Evolutionary conservation across 129 eudicot species (phyloP), one percentile per base, ranked within the genome.

Genomic region (Apium graveolens): DNA sequence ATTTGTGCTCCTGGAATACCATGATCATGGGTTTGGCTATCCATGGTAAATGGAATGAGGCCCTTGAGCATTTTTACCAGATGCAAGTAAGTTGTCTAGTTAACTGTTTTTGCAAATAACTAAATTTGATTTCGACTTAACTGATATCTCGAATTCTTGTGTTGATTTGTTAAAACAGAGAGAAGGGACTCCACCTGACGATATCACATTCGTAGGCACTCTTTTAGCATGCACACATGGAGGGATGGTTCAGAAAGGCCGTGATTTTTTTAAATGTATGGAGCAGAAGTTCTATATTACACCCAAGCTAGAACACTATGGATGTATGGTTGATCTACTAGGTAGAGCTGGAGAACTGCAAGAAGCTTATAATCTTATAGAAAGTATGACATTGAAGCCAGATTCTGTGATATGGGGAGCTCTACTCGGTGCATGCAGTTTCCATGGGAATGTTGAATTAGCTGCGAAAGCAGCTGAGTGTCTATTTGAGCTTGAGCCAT

Each of bases 1-100:
- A 90, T 76, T 76, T 90, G 73, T 92, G 96, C 78, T 88, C 96
- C 66, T 90, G 93, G 96, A 92, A 92, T 78, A 85, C 91, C 16
- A 84, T 92, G 91, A 86, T 92, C 84, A 86, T 90, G 91, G 96
- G 97, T 45, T 86, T 92, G 43, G 93, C 96, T 74, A 77, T 83
- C 60, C 97, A 92, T 83, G 96, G 96, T 49, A 85, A 82, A 76
- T 87, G 84, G 62, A 65, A 72, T 1, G 89, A 85, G 81, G 93
- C 93, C 41, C 88, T 92, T 35, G 80, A 82, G 38, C 87, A 88
- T 42, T 90, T 90, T 77, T 66, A 88, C 78, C 84, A 84, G 38
- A 85, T 92, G 89, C 85, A 80, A 87, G 91, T 88, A 81, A 78
- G 81, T 46, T 46, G 41, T 78, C 80, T 51, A 11, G 4, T 14